Base-by-base conservation (phyloP, 176 grass and related monocot genomes). In the Oryza coarctata region DNA sequence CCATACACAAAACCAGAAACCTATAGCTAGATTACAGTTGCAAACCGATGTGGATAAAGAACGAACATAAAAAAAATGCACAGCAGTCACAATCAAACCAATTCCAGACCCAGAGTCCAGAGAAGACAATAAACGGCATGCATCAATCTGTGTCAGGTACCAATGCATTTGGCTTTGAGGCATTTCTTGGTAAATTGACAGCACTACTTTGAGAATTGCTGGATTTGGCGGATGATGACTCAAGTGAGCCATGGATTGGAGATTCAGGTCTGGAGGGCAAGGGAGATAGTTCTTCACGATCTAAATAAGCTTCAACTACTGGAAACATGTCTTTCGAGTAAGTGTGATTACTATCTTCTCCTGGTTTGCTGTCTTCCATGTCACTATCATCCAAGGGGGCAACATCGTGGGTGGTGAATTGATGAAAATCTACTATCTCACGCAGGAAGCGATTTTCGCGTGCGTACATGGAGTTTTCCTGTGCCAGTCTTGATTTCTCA, bases 341-440 rank as follows among this genome's bases (percentile, higher is more conserved):
- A 18, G 14, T 33, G 5, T 29, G 25, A 69, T 32, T 58, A 18
- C 9, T 81, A 18, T 38, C 57, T 33, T 88, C 63, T 77, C 74
- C 85, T 36, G 26, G 68, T 12, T 81, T 73, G 6, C 6, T 61
- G 8, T 83, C 80, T 86, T 88, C 89, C 38, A 65, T 33, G 17
- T 63, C 80, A 0, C 61, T 73, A 5, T 84, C 86, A 26, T 63
- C 75, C 76, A 90, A 77, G 17, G 72, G 83, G 79, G 76, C 38
- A 38, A 80, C 80, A 5, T 81, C 66, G 2, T 86, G 75, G 26
- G 62, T 41, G 9, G 88, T 86, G 65, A 90, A 85, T 44, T 86
- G 88, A 82, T 88, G 88, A 74, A 90, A 94, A 28, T 94, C 91
- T 45, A 94, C 88, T 63, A 90, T 88, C 62, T 94, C 91, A 26